Percentiles rank a stretch among this genome's conserved stretches.
Evolutionary conservation across 192 early-diverging fungal species (phyloP).

Genomic region (Coemansia sp.): DNA sequence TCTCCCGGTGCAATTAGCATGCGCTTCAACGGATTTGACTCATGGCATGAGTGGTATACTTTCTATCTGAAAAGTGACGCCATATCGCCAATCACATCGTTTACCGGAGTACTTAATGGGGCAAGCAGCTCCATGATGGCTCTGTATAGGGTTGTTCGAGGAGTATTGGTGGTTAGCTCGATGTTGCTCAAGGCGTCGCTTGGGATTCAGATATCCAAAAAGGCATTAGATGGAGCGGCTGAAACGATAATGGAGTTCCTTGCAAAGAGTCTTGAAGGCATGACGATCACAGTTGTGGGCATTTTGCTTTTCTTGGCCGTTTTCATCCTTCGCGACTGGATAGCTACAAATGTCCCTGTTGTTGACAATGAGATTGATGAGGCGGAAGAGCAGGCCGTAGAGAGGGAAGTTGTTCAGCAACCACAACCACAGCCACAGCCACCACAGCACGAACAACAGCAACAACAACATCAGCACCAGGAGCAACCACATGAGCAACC

Average conservation of each 20-base stretch:
- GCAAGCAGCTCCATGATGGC: conserved; percentile 27
- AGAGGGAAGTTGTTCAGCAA: not conserved
- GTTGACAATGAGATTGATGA: conserved; percentile 45
- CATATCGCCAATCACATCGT: conserved; percentile 30
- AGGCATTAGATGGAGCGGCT: conserved; percentile 18
- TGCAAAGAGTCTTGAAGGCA: conserved; percentile 81
- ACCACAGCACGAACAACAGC: not conserved
- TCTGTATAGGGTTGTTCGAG: conserved; percentile 28
- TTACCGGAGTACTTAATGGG: conserved; percentile 43
- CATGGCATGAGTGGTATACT: conserved; percentile 47
- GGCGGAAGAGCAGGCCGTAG: conserved; percentile 25
- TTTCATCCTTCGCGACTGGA: conserved; percentile 88
- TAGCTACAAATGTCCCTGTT: conserved; percentile 55
- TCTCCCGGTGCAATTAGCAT: conserved; percentile 8
- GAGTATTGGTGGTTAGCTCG: conserved; percentile 15
- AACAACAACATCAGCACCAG: not conserved
- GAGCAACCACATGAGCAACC: conserved; percentile 5
- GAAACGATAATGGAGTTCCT: conserved; percentile 50
- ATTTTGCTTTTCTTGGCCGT: conserved; percentile 78
- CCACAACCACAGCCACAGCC: not conserved
- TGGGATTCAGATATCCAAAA: conserved; percentile 18
- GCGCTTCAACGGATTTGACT: conserved; percentile 37
- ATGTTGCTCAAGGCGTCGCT: conserved; percentile 9
- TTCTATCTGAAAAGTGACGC: conserved; percentile 14
- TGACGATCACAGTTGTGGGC: conserved; percentile 73